A percentile compares a stretch with the other conserved stretches of the same genome.
These are phyloP conservation scores for Apiospora kogelbergensis DNA, from an alignment of 2,329 filamentous ascomycete genomes.

Conservation along the genomic window DNA sequence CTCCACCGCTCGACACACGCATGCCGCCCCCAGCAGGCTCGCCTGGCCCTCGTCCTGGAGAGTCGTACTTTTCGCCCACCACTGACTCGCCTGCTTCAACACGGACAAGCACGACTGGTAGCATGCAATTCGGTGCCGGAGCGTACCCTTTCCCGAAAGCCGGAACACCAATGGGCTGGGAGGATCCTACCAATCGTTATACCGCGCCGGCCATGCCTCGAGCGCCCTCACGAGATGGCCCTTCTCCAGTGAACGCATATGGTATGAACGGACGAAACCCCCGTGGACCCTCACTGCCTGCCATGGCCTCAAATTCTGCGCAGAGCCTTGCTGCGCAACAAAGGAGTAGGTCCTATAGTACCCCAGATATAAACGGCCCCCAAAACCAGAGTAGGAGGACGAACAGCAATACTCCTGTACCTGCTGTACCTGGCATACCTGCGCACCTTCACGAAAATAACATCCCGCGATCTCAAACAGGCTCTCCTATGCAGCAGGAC, in stretches of 20 bases:
- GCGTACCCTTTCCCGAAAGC: conserved; percentile 72
- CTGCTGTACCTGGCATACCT: conserved; percentile 75
- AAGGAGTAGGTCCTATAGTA: conserved; percentile 87
- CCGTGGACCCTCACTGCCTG: conserved; percentile 78
- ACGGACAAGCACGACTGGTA: conserved; percentile 72
- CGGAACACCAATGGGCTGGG: conserved; percentile 67
- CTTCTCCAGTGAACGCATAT: conserved; percentile 48
- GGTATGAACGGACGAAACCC: conserved; percentile 57
- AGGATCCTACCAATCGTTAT: conserved; percentile 71
- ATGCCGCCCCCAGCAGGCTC: conserved; percentile 46
- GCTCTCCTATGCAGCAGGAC: conserved; percentile 70
- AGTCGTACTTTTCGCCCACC: conserved; percentile 92
- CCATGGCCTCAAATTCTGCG: conserved; percentile 57
- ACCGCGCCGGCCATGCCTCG: conserved; percentile 86
- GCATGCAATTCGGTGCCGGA: conserved; percentile 60
- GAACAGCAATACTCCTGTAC: conserved; percentile 57
- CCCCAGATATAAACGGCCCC: conserved; percentile 83
- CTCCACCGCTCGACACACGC: conserved; percentile 62
- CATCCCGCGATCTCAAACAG: conserved; percentile 78
- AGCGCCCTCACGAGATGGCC: conserved; percentile 75
- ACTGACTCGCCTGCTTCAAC: conserved; percentile 77
- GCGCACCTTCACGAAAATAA: conserved; percentile 64
- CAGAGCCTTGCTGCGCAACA: conserved; percentile 62
- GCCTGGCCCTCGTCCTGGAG: conserved; percentile 62
- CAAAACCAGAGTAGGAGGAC: conserved; percentile 53